Conservation (phyloP, 495 filamentous ascomycete genomes). For the Lophium mytilinum region DNA sequence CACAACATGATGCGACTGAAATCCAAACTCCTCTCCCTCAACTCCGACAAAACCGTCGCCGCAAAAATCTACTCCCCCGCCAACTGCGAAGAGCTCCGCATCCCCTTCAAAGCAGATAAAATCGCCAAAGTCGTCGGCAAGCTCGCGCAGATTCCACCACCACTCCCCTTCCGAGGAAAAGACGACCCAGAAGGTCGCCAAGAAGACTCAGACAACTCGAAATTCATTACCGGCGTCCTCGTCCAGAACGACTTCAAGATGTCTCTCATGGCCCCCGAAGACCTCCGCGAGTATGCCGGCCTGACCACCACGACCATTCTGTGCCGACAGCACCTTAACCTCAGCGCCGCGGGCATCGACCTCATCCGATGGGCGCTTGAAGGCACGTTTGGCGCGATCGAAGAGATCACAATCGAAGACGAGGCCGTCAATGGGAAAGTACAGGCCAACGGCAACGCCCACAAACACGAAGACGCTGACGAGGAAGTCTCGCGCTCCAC, state of each 20-base stretch:
- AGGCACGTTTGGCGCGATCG: constrained; percentile 81
- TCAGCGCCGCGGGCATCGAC: constrained; percentile 81
- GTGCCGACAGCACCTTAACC: constrained; percentile 78
- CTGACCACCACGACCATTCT: constrained; percentile 85
- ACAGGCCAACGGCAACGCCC: constrained; percentile 36
- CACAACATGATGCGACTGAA: constrained; percentile 98
- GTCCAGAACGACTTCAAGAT: constrained; percentile 97
- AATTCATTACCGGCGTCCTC: constrained; percentile 76
- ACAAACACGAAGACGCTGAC: constrained; percentile 47
- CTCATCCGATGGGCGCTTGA: constrained; percentile 91
- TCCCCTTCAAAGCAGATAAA: constrained; percentile 94
- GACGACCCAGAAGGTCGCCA: constrained; percentile 18
- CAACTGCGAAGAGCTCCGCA: constrained; percentile 91
- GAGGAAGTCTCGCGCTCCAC: constrained; percentile 47
- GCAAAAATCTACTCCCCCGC: constrained; percentile 86
- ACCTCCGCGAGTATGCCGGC: constrained; percentile 90
- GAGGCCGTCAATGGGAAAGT: constrained; percentile 38
- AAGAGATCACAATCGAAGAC: constrained; percentile 48
- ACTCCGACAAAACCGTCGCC: constrained; percentile 66
- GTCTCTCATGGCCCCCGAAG: constrained; percentile 90
- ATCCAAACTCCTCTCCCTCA: constrained; percentile 84
- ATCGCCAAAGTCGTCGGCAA: constrained; percentile 93
- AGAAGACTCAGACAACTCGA: constrained; percentile 39
- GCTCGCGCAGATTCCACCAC: constrained; percentile 70
- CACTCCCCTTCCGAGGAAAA: constrained; percentile 26